Evolutionary conservation across 306 rosid species (phyloP).

Genomic region (Medicago ruthenica): DNA sequence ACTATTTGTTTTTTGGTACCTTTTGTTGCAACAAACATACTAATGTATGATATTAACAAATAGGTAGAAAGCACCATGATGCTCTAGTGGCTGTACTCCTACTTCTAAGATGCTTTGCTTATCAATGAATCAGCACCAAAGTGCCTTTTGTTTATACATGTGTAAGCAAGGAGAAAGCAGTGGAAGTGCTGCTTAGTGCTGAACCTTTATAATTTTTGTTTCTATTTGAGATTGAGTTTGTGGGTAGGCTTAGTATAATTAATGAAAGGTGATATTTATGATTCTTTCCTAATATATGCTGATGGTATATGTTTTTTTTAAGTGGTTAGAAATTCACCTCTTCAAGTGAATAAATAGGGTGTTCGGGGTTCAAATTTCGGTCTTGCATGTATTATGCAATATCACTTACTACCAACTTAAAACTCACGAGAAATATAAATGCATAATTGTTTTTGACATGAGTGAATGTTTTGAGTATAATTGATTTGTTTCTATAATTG

Average conservation of each 20-base stretch:
- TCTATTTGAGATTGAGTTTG: conserved; percentile 33
- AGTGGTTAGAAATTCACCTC: no score
- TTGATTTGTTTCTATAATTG: neutral
- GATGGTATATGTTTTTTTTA: no score
- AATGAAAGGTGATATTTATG: conserved; percentile 10
- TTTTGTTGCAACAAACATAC: conserved; percentile 21
- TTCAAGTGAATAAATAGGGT: no score
- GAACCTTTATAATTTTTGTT: conserved; percentile 43
- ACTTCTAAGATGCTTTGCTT: conserved; percentile 49
- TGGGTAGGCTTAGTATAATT: conserved; percentile 18
- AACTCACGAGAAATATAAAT: no score
- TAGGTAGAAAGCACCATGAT: conserved; percentile 31
- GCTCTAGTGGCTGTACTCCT: conserved; percentile 43
- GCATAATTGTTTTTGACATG: neutral
- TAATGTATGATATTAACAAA: conserved; percentile 34
- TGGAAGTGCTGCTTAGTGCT: conserved; percentile 35
- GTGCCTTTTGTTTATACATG: conserved; percentile 41
- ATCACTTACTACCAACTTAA: no score
- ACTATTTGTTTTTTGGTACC: neutral
- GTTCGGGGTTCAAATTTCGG: no score
- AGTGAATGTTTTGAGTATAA: neutral
- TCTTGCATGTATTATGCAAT: no score
- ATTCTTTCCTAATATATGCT: conserved; percentile 25
- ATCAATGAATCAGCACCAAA: conserved; percentile 44
- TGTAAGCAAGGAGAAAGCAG: conserved; percentile 36